Evolutionary conservation across 75 land plant species (phyloP).

Genomic region (Selaginella tamariscina): DNA sequence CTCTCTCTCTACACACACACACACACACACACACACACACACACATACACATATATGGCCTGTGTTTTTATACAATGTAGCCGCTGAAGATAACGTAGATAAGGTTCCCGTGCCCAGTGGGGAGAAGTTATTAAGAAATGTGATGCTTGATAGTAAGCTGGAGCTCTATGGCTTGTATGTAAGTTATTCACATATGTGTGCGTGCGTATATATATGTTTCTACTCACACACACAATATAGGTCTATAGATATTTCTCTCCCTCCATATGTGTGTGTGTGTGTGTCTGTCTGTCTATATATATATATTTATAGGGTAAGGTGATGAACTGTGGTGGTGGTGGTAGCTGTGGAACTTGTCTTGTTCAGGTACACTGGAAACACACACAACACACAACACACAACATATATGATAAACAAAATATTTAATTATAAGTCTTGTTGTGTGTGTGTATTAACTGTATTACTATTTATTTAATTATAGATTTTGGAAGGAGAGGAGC

Average conservation of each 20-base stretch:
- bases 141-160: constrained; percentile 77
- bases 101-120: constrained; percentile 53
- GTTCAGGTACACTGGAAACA: constrained; percentile 49
- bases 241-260: no score
- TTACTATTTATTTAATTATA: constrained; percentile 24
- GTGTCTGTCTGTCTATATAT: no score
- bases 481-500: constrained; percentile 79
- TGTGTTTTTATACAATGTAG: no score
- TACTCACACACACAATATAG: no score
- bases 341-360: constrained; percentile 96
- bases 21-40: no score
- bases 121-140: constrained; percentile 74
- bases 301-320: constrained; percentile 59
- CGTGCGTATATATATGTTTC: no score
- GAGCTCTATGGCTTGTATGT: constrained; percentile 85
- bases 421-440: not conserved
- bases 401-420: not conserved
- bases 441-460: not conserved
- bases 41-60: no score
- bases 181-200: no score
- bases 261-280: no score
- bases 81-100: constrained; percentile 32
- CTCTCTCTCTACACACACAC: no score
- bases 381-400: not conserved
- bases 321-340: constrained; percentile 98